Percentiles rank a stretch among this genome's conserved stretches.
phyloP scores from a whole-genome alignment of 345 rosid genomes.

The Ricinus communis region DNA sequence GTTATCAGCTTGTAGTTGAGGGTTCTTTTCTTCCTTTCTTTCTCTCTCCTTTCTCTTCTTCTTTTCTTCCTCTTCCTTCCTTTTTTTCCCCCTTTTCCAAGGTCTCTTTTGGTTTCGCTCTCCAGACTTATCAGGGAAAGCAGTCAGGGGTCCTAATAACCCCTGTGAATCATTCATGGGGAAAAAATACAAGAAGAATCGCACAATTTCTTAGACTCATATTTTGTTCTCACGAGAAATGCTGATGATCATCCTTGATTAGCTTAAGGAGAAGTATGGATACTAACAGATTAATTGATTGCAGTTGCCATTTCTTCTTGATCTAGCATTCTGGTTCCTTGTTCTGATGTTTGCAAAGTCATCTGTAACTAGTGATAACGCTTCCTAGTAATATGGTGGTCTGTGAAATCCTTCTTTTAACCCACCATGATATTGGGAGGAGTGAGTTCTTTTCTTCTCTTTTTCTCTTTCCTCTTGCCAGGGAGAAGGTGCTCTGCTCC shows the following conservation, averaged over 20 bases:
- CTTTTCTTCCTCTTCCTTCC: neutral
- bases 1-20: neutral
- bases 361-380: neutral
- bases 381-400: too few species aligned
- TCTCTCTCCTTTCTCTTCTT: neutral
- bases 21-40: neutral
- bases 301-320: neutral
- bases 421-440: too few species aligned
- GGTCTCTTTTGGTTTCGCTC: neutral
- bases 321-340: neutral
- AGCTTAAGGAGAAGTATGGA: neutral
- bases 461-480: neutral
- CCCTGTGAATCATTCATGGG: neutral
- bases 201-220: neutral
- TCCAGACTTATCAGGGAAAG: neutral
- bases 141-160: neutral
- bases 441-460: neutral
- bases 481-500: neutral
- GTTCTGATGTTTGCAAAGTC: neutral
- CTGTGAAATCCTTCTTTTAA: too few species aligned
- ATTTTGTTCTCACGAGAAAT: neutral
- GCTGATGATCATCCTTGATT: neutral
- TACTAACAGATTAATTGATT: too few species aligned
- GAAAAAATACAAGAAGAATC: neutral
- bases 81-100: neutral